Percentiles rank a stretch among this genome's conserved stretches.
Evolutionary conservation across 1,139 yeast species (phyloP).

Genomic region (Blastobotrys apis): DNA sequence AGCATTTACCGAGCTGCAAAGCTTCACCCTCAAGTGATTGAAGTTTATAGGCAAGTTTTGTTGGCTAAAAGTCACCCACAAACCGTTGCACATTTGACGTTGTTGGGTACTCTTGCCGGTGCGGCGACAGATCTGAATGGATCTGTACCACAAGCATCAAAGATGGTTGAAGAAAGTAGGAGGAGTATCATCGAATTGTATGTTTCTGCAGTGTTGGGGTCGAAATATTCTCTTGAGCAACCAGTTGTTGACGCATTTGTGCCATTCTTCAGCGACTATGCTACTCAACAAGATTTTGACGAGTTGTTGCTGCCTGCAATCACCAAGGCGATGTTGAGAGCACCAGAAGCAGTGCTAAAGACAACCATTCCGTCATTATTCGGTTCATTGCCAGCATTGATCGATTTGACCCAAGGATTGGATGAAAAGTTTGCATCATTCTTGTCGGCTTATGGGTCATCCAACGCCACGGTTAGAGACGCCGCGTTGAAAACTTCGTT

Average conservation of each 20-base stretch:
- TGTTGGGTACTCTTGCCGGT: constrained; percentile 29
- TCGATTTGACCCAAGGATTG: constrained; percentile 41
- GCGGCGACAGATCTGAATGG: constrained; percentile 29
- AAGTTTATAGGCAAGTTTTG: constrained; percentile 22
- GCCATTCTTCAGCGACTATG: constrained; percentile 42
- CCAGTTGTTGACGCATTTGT: constrained; percentile 36
- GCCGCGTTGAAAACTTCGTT: constrained; percentile 48
- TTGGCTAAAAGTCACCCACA: constrained; percentile 15
- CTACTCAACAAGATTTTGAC: constrained; percentile 44
- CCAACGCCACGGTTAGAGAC: constrained; percentile 59
- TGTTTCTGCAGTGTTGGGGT: constrained; percentile 30
- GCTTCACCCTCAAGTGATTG: constrained; percentile 15
- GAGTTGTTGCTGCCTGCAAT: constrained; percentile 52
- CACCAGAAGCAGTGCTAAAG: constrained; percentile 69
- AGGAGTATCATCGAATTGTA: constrained; percentile 27
- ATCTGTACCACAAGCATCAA: constrained; percentile 25
- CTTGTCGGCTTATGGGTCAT: constrained; percentile 63
- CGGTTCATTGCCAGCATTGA: constrained; percentile 34
- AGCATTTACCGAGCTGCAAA: constrained; percentile 21
- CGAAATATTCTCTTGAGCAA: constrained; percentile 26
- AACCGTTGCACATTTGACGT: constrained; percentile 22
- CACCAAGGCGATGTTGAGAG: constrained; percentile 73
- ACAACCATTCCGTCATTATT: constrained; percentile 50
- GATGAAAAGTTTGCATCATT: constrained; percentile 53
- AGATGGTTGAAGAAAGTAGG: constrained; percentile 20